Evolutionary conservation across 805 yeast species (phyloP).

Genomic region (Candida multigemmis): DNA sequence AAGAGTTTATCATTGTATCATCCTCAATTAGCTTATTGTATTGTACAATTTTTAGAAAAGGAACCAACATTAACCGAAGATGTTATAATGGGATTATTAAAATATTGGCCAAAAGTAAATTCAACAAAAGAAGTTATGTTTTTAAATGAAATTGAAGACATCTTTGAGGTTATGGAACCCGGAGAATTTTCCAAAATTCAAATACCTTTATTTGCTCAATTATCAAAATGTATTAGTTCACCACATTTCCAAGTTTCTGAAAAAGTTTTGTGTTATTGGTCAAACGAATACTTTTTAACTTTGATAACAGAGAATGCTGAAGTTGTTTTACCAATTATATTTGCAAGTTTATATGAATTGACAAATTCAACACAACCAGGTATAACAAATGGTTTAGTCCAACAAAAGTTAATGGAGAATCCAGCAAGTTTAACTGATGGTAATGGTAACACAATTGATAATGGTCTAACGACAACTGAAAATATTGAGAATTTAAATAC

Average conservation of each 20-base stretch:
- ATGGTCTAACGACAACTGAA: conserved; percentile 14
- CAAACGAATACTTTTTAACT: conserved; percentile 86
- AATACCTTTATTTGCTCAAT: conserved; percentile 87
- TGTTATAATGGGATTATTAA: conserved; percentile 85
- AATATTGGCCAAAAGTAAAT: conserved; percentile 95
- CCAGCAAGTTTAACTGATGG: conserved; percentile 32
- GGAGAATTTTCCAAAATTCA: conserved; percentile 84
- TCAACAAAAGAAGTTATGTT: conserved; percentile 95
- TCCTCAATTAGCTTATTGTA: conserved; percentile 95
- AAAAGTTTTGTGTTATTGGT: conserved; percentile 89
- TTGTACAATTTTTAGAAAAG: conserved; percentile 92
- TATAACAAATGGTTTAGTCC: conserved; percentile 28
- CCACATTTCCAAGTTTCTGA: conserved; percentile 97
- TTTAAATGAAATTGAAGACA: conserved; percentile 91
- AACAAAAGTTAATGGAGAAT: conserved; percentile 26
- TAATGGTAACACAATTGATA: conserved; percentile 32
- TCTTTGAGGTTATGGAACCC: conserved; percentile 93
- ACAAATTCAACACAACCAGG: conserved; percentile 45
- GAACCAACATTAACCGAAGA: conserved; percentile 90
- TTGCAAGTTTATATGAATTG: conserved; percentile 81
- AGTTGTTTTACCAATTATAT: conserved; percentile 84
- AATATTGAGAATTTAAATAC: conserved; percentile 9
- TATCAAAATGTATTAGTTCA: conserved; percentile 86
- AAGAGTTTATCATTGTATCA: conserved; percentile 84
- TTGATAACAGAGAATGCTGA: conserved; percentile 89